Conservation (phyloP, 805 yeast species). For the Spathaspora girioi region DNA sequence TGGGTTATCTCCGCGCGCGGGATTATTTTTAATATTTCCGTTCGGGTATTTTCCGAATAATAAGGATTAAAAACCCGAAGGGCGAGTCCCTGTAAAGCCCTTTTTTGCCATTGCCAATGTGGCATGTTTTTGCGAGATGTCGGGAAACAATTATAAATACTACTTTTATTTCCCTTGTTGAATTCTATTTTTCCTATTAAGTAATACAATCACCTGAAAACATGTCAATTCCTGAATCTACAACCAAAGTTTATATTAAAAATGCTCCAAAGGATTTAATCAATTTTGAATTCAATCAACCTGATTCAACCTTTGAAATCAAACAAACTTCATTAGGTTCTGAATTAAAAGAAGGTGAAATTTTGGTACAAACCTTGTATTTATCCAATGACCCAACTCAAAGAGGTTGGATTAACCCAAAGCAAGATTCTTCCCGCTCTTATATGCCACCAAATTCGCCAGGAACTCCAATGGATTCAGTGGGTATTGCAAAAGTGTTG, state of each 20-base stretch:
- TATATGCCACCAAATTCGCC: conserved; percentile 37
- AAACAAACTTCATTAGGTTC: conserved; percentile 9
- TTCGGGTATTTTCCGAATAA: neutral
- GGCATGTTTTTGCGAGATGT: no score
- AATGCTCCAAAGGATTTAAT: conserved; percentile 18
- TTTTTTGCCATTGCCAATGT: neutral
- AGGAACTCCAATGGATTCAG: conserved; percentile 43
- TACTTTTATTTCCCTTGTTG: neutral
- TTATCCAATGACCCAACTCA: conserved; percentile 63
- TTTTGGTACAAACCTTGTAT: conserved; percentile 43
- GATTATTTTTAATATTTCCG: neutral
- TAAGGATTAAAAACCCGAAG: neutral
- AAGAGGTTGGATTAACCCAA: conserved; percentile 50
- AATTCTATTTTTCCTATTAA: neutral
- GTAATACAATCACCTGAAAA: neutral
- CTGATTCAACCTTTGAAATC: conserved; percentile 24
- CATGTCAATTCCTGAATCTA: neutral
- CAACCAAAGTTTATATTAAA: conserved; percentile 17
- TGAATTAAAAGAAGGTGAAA: conserved; percentile 32
- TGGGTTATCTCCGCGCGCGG: neutral
- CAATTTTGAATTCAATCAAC: conserved; percentile 17
- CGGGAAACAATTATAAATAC: neutral
- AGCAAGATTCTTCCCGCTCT: conserved; percentile 22
- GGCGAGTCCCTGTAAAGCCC: neutral
- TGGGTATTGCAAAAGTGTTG: conserved; percentile 49